Conservation (phyloP, 129 eudicot genomes). For the Flaveria linearis region DNA sequence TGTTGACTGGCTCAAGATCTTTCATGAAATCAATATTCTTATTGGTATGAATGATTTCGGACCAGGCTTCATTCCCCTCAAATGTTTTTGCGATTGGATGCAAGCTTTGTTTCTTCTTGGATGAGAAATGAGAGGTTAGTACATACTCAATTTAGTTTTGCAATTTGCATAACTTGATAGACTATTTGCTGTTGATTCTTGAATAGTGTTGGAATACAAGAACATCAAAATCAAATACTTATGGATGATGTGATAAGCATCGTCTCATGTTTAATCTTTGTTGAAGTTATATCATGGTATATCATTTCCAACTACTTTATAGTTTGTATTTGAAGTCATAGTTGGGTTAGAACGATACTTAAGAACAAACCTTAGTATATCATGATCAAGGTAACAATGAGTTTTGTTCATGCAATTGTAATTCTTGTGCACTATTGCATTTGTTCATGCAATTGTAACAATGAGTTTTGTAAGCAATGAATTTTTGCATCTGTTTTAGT, state of each 20-base stretch:
- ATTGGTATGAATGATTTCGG: slow-evolving; percentile 65
- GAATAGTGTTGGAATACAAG: not conserved
- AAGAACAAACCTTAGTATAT: not conserved
- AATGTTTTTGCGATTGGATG: slow-evolving; percentile 23
- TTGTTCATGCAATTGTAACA: not conserved
- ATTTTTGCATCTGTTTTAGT: not conserved
- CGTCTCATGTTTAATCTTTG: not conserved
- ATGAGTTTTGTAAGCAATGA: not conserved
- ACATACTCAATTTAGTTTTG: not conserved
- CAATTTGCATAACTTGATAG: not conserved
- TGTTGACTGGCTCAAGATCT: slow-evolving; percentile 38
- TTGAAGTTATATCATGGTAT: not conserved
- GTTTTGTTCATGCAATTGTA: not conserved
- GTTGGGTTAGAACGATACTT: not conserved
- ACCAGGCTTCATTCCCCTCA: slow-evolving; percentile 99
- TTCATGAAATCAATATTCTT: not conserved
- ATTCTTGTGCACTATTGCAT: too few relatives aligned
- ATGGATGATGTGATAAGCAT: not conserved
- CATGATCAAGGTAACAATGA: not conserved
- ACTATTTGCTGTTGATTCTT: not conserved
- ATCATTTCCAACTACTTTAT: not conserved
- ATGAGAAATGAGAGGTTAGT: slow-evolving; percentile 10
- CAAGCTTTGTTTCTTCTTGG: not conserved
- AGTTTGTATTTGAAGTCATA: not conserved
- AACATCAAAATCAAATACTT: not conserved